A percentile compares a stretch with the other conserved stretches of the same genome.
These are phyloP conservation scores for Cryphonectria nitschkei DNA, from an alignment of 2,329 filamentous ascomycete species.

Conservation along the genomic window DNA sequence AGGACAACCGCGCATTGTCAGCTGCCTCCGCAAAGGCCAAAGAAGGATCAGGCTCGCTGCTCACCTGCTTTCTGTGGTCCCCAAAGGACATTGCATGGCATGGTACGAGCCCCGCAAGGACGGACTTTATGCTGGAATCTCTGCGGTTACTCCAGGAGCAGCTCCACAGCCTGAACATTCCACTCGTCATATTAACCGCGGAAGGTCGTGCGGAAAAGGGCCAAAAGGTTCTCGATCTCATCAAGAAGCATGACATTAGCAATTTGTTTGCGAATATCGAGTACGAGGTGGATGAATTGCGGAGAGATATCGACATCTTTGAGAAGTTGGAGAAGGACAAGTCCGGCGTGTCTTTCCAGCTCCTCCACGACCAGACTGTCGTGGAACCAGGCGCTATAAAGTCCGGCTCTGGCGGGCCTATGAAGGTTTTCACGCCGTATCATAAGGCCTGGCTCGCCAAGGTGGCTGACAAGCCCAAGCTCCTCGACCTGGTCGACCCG, in stretches of 20 bases:
- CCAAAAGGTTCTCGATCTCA: constrained; percentile 27
- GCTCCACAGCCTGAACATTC: constrained; percentile 31
- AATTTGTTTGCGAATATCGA: constrained; percentile 35
- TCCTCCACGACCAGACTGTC: constrained; percentile 34
- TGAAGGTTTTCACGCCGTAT: constrained; percentile 36
- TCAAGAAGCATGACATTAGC: constrained; percentile 30
- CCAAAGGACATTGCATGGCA: constrained; percentile 35
- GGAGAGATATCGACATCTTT: constrained; percentile 34
- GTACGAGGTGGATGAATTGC: constrained; percentile 35
- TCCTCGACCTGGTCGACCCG: constrained; percentile 44
- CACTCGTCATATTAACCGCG: constrained; percentile 32
- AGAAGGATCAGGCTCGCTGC: constrained; percentile 27
- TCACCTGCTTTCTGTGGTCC: constrained; percentile 34
- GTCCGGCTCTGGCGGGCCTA: constrained; percentile 31
- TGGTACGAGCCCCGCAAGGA: constrained; percentile 33
- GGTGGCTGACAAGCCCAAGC: constrained; percentile 49
- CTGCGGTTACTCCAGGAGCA: constrained; percentile 31
- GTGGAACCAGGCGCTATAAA: constrained; percentile 30
- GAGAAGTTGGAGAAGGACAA: constrained; percentile 23
- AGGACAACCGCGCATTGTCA: constrained; percentile 34
- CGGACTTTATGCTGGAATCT: constrained; percentile 34
- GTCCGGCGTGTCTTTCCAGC: constrained; percentile 23
- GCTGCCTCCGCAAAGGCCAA: constrained; percentile 31
- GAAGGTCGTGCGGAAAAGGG: constrained; percentile 29
- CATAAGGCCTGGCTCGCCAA: constrained; percentile 40